A percentile compares a stretch with the other conserved stretches of the same genome.
Evolutionary conservation across 2,329 filamentous ascomycete genomes (phyloP).

Genomic region (Fonsecaea multimorphosa): DNA sequence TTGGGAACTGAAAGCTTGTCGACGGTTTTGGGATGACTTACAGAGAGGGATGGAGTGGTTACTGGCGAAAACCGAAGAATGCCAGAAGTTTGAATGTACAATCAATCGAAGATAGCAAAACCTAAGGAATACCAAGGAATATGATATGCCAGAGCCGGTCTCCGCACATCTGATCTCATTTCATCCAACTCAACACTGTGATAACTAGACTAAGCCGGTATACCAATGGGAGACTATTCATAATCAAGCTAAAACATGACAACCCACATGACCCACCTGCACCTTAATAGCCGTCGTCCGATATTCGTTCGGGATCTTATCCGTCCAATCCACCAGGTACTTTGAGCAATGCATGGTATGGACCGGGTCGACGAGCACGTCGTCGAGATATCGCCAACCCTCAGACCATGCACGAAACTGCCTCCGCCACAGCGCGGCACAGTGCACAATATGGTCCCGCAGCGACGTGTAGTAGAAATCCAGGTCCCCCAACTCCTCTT

Average conservation of each 20-base stretch:
- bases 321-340: constrained; percentile 13
- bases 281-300: constrained; percentile 12
- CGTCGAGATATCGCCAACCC: constrained; percentile 9
- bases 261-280: background rate
- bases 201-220: background rate
- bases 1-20: constrained; percentile 14
- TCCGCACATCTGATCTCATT: background rate
- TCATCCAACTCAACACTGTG: too few species aligned
- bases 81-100: background rate
- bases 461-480: constrained; percentile 16
- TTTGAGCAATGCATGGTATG: constrained; percentile 13
- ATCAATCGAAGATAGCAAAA: background rate
- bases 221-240: background rate
- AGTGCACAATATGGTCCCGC: constrained; percentile 13
- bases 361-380: constrained; percentile 6
- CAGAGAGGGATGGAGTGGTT: background rate
- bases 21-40: constrained; percentile 5
- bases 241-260: constrained; percentile 13
- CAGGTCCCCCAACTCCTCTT: constrained; percentile 3
- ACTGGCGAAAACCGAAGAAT: background rate
- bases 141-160: too few species aligned
- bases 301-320: constrained; percentile 10
- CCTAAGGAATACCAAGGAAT: background rate
- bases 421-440: constrained; percentile 7
- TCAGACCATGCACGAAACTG: constrained; percentile 6